These are phyloP conservation scores for Asclepias syriaca DNA, from an alignment of 257 asterid genomes.

Conservation along the genomic window DNA sequence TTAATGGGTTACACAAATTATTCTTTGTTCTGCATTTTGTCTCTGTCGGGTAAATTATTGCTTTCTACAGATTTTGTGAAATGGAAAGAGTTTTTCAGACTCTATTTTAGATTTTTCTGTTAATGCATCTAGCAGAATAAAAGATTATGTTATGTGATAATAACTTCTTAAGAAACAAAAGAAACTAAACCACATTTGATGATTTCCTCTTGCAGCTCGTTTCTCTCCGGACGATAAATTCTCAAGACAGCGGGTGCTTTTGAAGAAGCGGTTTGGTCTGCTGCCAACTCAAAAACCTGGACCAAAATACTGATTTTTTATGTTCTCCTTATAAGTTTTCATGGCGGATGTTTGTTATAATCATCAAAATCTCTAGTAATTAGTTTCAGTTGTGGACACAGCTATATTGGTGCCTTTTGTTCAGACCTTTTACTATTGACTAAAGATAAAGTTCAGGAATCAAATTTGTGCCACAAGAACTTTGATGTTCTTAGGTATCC, in stretches of 20 bases:
- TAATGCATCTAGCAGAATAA: not conserved
- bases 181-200: not conserved
- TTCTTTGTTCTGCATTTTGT: not conserved
- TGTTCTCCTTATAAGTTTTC: not conserved
- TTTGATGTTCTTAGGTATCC: not conserved
- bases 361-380: not conserved
- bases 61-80: not conserved
- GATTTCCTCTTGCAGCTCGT: conserved; percentile 49
- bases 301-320: conserved; percentile 47
- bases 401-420: not conserved
- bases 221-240: conserved; percentile 85
- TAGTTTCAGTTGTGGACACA: not conserved
- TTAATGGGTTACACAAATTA: not conserved
- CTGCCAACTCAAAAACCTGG: conserved; percentile 74
- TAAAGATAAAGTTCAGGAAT: too few species aligned
- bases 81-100: not conserved
- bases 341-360: not conserved
- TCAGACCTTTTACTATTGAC: not conserved
- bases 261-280: conserved; percentile 85
- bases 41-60: not conserved
- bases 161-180: not conserved
- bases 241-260: conserved; percentile 74
- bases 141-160: not conserved
- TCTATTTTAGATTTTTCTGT: not conserved
- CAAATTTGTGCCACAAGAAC: not conserved